phyloP scores from a whole-genome alignment of 2,329 filamentous ascomycete genomes.

The Sporothrix pseudoabietina region DNA sequence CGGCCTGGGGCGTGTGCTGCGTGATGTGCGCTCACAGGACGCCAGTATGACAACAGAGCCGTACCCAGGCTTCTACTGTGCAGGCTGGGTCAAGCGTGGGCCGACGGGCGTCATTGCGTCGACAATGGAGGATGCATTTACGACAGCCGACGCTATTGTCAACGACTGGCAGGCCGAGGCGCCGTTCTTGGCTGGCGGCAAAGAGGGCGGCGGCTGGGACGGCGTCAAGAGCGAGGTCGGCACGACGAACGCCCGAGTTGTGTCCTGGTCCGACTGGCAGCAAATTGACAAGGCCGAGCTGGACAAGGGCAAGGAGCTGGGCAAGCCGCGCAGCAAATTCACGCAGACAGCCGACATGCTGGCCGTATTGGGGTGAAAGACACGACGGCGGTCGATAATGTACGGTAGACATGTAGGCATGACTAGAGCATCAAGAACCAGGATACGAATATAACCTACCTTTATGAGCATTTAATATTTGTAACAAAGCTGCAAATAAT shows the following conservation, averaged over 20 bases:
- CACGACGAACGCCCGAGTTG: conserved; percentile 56
- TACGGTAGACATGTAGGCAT: neutral
- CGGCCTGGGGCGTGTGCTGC: conserved; percentile 68
- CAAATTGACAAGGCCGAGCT: conserved; percentile 80
- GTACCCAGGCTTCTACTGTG: conserved; percentile 79
- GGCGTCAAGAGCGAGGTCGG: conserved; percentile 64
- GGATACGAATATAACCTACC: neutral
- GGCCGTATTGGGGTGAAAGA: conserved; percentile 47
- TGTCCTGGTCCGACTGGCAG: conserved; percentile 83
- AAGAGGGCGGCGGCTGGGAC: conserved; percentile 67
- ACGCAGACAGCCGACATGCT: conserved; percentile 62
- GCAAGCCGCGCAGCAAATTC: conserved; percentile 78
- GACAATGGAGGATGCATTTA: conserved; percentile 93
- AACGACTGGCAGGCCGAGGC: conserved; percentile 66
- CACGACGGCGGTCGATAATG: conserved; percentile 9
- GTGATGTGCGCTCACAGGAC: conserved; percentile 41
- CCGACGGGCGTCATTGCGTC: conserved; percentile 94
- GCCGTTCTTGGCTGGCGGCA: conserved; percentile 45
- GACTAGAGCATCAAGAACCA: neutral
- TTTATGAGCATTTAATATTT: neutral
- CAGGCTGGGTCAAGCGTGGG: conserved; percentile 94
- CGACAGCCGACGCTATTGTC: conserved; percentile 79
- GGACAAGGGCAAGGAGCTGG: conserved; percentile 62
- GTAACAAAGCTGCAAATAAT: too few species aligned
- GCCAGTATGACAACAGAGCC: conserved; percentile 47